Base-by-base conservation (phyloP, 306 rosid genomes). In the Prunus salicina region DNA sequence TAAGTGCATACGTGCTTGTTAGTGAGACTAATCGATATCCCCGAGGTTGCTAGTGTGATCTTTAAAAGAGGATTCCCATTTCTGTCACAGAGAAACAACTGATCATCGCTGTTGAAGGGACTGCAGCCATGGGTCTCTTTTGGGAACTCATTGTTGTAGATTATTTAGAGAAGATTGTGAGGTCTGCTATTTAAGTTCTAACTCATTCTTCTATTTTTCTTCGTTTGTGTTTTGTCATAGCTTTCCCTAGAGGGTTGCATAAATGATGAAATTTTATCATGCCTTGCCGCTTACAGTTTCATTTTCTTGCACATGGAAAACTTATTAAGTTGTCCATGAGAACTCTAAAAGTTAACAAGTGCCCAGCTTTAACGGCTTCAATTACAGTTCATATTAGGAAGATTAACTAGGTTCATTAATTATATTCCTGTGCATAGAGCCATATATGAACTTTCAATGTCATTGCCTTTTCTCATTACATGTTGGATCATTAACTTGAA, bases 91-190 rank as follows among this genome's bases (percentile, higher is more conserved):
- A 20, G 53, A 92, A 86, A 86, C 92, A 86, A 83, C 82, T 90
- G 78, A 88, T 90, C 77, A 79, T 92, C 2, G 91, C 62, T 28
- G 93, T 88, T 20, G 97, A 92, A 80, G 85, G 87, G 72, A 92
- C 96, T 24, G 96, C 93, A 6, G 93, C 96, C 24, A 84, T 92
- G 92, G 97, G 96, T 0, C 92, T 88, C 58, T 88, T 81, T 72
- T 92, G 97, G 93, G 78, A 77, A 38, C 77, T 84, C 49, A 38
- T 90, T 76, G 83, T 69, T 53, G 49, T 60, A 52, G 96, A 90
- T 80, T 92, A 92, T 84, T 80, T 90, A n/a, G 93, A 88, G 18
- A 90, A 92, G 88, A 82, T 92, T 61, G 78, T 88, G 71, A 90
- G 97, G 93, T 90, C 63, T 1, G 53, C 1, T 13, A 8, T 16